Conservation (phyloP, 1,284 basidiomycete genomes). For the Peniophora sp. region DNA sequence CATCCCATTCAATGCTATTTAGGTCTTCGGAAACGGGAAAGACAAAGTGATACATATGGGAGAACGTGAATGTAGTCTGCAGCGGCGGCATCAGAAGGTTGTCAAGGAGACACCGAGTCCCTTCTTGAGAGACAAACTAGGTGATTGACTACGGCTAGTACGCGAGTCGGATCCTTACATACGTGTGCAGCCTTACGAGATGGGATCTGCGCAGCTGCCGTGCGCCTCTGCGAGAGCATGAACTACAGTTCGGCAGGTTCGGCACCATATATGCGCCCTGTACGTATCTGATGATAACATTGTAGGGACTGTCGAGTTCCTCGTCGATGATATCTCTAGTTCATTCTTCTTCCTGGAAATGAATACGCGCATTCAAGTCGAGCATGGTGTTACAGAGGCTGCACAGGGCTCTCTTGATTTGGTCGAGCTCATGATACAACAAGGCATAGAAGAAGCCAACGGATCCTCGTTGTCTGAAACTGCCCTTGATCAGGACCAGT, state of each 20-base stretch:
- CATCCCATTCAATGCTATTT: background rate
- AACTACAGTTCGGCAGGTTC: constrained; percentile 53
- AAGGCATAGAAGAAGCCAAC: constrained; percentile 33
- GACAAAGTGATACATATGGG: constrained; percentile 58
- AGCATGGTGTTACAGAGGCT: constrained; percentile 63
- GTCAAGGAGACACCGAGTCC: constrained; percentile 63
- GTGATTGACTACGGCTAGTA: too few species aligned
- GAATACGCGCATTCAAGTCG: constrained; percentile 66
- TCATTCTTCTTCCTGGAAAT: constrained; percentile 70
- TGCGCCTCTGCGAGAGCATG: constrained; percentile 40
- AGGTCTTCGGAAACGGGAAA: constrained; percentile 60
- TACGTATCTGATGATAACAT: background rate
- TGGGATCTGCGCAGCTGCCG: constrained; percentile 45
- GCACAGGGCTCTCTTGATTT: constrained; percentile 53
- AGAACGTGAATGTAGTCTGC: constrained; percentile 66
- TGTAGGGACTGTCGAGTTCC: constrained; percentile 61
- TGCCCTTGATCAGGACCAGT: constrained; percentile 26
- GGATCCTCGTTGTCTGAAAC: constrained; percentile 11
- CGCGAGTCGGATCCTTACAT: background rate
- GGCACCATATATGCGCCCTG: background rate
- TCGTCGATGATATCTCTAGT: constrained; percentile 48
- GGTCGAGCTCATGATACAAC: constrained; percentile 57
- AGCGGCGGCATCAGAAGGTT: constrained; percentile 69
- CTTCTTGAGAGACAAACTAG: constrained; percentile 28
- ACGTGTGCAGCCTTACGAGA: constrained; percentile 28